Evolutionary conservation across 2,329 filamentous ascomycete species (phyloP).

Genomic region (Cladosporium sp.): DNA sequence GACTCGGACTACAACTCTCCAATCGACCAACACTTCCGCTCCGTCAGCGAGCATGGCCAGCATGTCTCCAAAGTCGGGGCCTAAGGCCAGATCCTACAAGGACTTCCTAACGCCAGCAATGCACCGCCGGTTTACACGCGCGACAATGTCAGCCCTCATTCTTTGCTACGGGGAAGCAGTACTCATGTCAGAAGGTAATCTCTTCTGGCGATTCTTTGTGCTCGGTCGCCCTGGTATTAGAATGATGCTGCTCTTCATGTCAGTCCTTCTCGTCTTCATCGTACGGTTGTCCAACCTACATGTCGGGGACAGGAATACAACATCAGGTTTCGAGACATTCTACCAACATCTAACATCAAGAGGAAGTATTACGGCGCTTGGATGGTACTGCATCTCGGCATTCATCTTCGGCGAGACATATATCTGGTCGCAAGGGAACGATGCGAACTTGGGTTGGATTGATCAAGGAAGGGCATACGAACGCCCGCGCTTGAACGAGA

Average conservation of each 20-base stretch:
- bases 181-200: constrained; percentile 47
- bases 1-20: constrained; percentile 7
- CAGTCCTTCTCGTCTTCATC: constrained; percentile 70
- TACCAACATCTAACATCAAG: constrained; percentile 48
- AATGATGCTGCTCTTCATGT: constrained; percentile 67
- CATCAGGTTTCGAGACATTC: constrained; percentile 61
- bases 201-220: constrained; percentile 79
- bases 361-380: constrained; percentile 61
- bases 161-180: constrained; percentile 70
- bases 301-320: constrained; percentile 54
- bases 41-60: constrained; percentile 21
- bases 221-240: constrained; percentile 69
- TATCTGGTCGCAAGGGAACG: constrained; percentile 54
- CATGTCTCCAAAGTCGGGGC: constrained; percentile 8
- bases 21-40: constrained; percentile 1
- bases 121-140: constrained; percentile 78
- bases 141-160: constrained; percentile 61
- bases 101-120: constrained; percentile 86
- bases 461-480: constrained; percentile 61
- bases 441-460: constrained; percentile 64
- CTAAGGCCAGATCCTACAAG: constrained; percentile 58
- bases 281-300: constrained; percentile 59
- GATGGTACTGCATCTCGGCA: constrained; percentile 72
- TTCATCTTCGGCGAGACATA: constrained; percentile 76
- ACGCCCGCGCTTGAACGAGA: constrained; percentile 74